Evolutionary conservation across 306 rosid species (phyloP), one percentile per base, ranked within the genome.

Genomic region (Erythrophleum fordii): DNA sequence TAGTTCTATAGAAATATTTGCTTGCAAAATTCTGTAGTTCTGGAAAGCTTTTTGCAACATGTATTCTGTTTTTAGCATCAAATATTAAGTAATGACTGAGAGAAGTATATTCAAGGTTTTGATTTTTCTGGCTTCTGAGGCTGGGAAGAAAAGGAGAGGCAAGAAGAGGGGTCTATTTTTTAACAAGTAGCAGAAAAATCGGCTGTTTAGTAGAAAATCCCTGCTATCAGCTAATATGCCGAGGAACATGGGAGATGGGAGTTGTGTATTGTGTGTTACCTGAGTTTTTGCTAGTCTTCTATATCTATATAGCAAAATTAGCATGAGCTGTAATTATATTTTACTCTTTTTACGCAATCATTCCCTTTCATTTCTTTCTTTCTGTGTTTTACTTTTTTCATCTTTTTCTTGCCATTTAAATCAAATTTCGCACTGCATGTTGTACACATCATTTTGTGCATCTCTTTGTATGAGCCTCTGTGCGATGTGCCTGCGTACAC

Each of bases 131-230:
- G 56, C 56, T 73, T 83, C 22, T 79, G 87, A 94, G 92, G 98
- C 94, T 97, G 61, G 85, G 88, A 85, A 90, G n/a, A n/a, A 87
- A 82, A 90, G 80, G 85, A 90, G 91, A 84, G 92, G 85, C 60
- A 94, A 86, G 87, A 94, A 84, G 86, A 87, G 87, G 88, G 89
- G 83, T 79, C 34, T 85, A 76, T 94, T 92, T 87, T 94, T 90
- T 78, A 80, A 83, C 88, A 89, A 84, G 88, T 89, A 65, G 73
- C 6, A 56, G 31, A 22, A 78, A 2, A 44, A 52, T 73, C 29
- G n/a, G 80, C 76, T 61, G 72, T 14, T 58, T 72, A 59, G 88
- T 77, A 82, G 84, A 79, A 74, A 62, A 61, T 66, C 39, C 39
- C 85, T 79, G 76, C 81, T 64, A 56, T 29, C 11, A 28, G 77